Evolutionary conservation across 306 rosid genomes (phyloP), one percentile per base, ranked within the genome.

Genomic region (Cucurbita maxima): DNA sequence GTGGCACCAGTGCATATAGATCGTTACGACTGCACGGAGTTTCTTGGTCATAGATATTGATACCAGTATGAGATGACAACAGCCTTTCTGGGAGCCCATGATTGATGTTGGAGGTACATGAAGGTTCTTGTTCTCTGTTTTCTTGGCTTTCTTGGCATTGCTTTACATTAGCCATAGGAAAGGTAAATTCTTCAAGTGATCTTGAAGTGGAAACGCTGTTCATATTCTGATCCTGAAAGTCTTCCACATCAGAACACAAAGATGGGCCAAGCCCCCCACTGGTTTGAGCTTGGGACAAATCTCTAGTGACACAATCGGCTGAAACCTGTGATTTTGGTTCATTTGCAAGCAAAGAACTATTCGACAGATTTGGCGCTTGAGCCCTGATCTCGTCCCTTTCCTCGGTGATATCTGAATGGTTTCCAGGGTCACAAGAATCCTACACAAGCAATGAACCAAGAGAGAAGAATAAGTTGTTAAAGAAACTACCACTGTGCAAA

Each of bases 351-450:
- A 79, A 51, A 52, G 77, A 74, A 56, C 41, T 75, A 78, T 56
- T 70, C 34, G 79, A 75, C 55, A 83, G 75, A 71, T 56, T 79
- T 10, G 82, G 80, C 58, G 60, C 54, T 69, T 84, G 90, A 78
- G 75, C 82, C 88, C 89, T 86, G 75, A 81, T 79, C 75, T 90
- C 94, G 15, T 88, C 92, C 83, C 88, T 87, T 76, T 90, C 94
- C 72, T 93, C 94, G 5, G 94, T 86, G 78, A 87, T 55, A 79
- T 93, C 97, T 38, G 96, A 94, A 76, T 83, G 97, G 80, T 85
- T 94, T 54, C 90, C 97, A 15, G 77, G 97, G 84, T 89, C 96
- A 77, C 86, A 87, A 0, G 92, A 89, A 75, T 90, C 97, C 98
- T 94, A 81, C 68, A 77, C 37, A 66, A 61, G 68, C 80, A 79